These are phyloP conservation scores for Coemansia sp. DNA, from an alignment of 192 early-diverging fungal genomes.

Conservation along the genomic window DNA sequence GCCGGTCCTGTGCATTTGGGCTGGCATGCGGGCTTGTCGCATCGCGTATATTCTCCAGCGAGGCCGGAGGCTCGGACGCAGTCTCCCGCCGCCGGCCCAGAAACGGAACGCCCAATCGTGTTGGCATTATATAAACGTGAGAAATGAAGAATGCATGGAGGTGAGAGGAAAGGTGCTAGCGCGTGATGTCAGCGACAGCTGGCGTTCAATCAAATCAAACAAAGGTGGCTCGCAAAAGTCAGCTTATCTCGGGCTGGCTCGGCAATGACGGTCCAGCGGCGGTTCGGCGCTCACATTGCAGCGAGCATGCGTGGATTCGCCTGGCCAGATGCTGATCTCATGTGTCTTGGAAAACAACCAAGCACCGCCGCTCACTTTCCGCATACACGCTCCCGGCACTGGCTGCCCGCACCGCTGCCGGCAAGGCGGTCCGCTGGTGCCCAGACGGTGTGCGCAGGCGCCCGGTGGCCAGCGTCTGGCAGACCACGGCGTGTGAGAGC, in stretches of 20 bases:
- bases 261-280: conserved; percentile 22
- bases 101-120: conserved; percentile 33
- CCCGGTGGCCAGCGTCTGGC: background rate
- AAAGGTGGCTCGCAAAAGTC: background rate
- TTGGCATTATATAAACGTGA: conserved; percentile 13
- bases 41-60: background rate
- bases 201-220: background rate
- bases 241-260: background rate
- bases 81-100: conserved; percentile 22
- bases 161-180: background rate
- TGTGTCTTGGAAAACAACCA: background rate
- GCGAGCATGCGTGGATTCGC: conserved; percentile 4
- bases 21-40: conserved; percentile 1
- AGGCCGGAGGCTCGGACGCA: conserved; percentile 1
- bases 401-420: background rate
- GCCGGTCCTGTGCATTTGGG: background rate
- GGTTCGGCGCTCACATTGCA: conserved; percentile 8
- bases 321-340: conserved; percentile 4
- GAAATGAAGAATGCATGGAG: background rate
- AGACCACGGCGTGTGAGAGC: background rate
- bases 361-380: background rate
- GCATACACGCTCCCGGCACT: background rate
- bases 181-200: background rate
- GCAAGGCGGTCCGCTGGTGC: background rate
- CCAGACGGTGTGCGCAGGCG: background rate